A percentile compares a stretch with the other conserved stretches of the same genome.
Evolutionary conservation across 345 rosid genomes (phyloP).

Genomic region (Combretum micranthum): DNA sequence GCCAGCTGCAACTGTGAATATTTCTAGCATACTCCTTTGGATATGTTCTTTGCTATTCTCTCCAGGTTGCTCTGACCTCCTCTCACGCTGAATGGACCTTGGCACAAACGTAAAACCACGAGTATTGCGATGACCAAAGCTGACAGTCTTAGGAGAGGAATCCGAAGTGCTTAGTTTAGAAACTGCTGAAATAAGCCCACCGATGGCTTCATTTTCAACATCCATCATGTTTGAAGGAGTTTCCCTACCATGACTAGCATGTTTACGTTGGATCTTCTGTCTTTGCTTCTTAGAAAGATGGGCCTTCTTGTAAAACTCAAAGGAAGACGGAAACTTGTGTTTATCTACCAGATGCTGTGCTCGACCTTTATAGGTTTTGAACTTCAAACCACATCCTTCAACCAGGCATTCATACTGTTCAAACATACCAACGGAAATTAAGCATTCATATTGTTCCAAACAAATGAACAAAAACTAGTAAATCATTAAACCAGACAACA

Average conservation of each 20-base stretch:
- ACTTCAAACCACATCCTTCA: slow-evolving; percentile 81
- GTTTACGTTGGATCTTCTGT: slow-evolving; percentile 46
- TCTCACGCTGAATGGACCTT: slow-evolving; percentile 46
- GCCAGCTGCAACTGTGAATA: too few species aligned
- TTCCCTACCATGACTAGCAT: slow-evolving; percentile 20
- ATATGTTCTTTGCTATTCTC: slow-evolving; percentile 12
- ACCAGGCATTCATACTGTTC: slow-evolving; percentile 86
- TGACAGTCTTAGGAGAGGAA: slow-evolving; percentile 63
- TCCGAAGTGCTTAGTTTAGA: slow-evolving; percentile 70
- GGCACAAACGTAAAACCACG: slow-evolving; percentile 77
- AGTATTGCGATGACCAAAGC: slow-evolving; percentile 73
- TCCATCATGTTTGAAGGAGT: slow-evolving; percentile 52
- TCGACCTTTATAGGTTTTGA: slow-evolving; percentile 69
- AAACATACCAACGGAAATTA: slow-evolving; percentile 1
- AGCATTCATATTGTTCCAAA: too few species aligned
- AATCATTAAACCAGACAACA: too few species aligned
- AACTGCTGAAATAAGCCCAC: slow-evolving; percentile 72
- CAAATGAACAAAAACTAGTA: too few species aligned
- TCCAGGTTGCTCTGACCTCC: slow-evolving; percentile 21
- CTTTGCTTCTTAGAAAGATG: slow-evolving; percentile 75
- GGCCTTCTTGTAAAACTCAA: slow-evolving; percentile 70
- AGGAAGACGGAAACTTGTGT: slow-evolving; percentile 83
- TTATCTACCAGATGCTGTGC: slow-evolving; percentile 80
- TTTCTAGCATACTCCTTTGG: background rate
- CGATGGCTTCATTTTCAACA: slow-evolving; percentile 59